A percentile compares a stretch with the other conserved stretches of the same genome.
These are phyloP conservation scores for Rhodotorula diobovata DNA, from an alignment of 768 basidiomycete genomes.

Conservation along the genomic window DNA sequence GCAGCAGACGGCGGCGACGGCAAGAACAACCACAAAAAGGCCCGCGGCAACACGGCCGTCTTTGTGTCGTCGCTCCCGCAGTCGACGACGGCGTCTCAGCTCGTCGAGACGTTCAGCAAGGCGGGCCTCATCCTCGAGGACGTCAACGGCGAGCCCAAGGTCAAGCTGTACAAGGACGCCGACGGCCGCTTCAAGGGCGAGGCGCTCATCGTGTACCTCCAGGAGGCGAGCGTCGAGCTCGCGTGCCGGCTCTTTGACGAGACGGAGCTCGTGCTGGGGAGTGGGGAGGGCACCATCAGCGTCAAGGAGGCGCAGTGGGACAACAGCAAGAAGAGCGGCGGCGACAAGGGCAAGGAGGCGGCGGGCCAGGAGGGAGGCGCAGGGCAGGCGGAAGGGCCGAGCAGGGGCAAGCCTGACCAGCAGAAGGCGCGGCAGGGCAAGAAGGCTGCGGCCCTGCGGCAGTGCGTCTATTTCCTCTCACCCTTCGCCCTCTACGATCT, in stretches of 20 bases:
- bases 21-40: constrained; percentile 46
- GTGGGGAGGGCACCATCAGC: constrained; percentile 64
- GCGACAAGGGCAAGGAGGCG: constrained; percentile 39
- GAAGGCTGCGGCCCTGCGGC: constrained; percentile 80
- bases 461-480: constrained; percentile 52
- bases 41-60: constrained; percentile 54
- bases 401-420: constrained; percentile 55
- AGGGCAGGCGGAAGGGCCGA: constrained; percentile 36
- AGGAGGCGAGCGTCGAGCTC: constrained; percentile 85
- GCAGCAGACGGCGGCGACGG: constrained; percentile 63
- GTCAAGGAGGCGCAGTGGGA: constrained; percentile 72
- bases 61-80: constrained; percentile 77
- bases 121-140: constrained; percentile 92
- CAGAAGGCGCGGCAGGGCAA: constrained; percentile 72
- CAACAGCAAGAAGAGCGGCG: constrained; percentile 65
- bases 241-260: constrained; percentile 84
- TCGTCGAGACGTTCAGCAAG: constrained; percentile 80
- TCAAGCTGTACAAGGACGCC: constrained; percentile 86
- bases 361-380: constrained; percentile 15
- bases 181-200: constrained; percentile 88
- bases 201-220: constrained; percentile 92
- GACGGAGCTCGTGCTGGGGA: constrained; percentile 79
- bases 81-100: constrained; percentile 67
- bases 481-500: too few relatives aligned
- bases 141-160: constrained; percentile 71